Evolutionary conservation across 2,329 filamentous ascomycete species (phyloP).

Genomic region (Ilyonectria mors-panacis): DNA sequence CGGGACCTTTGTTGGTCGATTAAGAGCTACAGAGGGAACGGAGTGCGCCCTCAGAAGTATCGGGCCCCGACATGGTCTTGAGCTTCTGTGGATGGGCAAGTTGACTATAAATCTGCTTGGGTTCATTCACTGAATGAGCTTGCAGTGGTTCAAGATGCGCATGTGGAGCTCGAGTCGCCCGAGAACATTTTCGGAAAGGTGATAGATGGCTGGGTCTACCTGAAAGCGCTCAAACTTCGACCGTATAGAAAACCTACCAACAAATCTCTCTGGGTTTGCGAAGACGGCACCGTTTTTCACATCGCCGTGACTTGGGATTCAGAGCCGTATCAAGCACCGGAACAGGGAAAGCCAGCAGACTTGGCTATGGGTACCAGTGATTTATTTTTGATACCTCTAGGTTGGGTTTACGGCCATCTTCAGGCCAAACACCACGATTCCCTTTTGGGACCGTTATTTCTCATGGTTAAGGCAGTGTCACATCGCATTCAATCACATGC

Average conservation of each 20-base stretch:
- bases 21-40: not conserved
- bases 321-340: not conserved
- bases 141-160: not conserved
- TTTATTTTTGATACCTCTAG: not conserved
- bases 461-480: not conserved
- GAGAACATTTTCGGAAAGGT: constrained; percentile 1
- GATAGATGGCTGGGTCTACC: not conserved
- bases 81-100: constrained; percentile 4
- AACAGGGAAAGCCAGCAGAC: not conserved
- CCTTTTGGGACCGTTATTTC: not conserved
- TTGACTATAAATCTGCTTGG: not conserved
- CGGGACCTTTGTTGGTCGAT: not conserved
- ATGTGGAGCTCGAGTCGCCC: not conserved
- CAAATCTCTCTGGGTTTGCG: not conserved
- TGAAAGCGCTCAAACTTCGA: not conserved
- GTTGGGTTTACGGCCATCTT: not conserved
- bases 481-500: not conserved
- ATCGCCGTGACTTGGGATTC: not conserved
- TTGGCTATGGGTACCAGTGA: not conserved
- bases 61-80: constrained; percentile 21
- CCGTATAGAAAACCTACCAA: not conserved
- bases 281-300: not conserved
- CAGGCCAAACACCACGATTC: not conserved
- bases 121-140: not conserved
- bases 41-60: not conserved